phyloP scores from a whole-genome alignment of 2,329 filamentous ascomycete genomes.

The Dactylellina haptotyla region DNA sequence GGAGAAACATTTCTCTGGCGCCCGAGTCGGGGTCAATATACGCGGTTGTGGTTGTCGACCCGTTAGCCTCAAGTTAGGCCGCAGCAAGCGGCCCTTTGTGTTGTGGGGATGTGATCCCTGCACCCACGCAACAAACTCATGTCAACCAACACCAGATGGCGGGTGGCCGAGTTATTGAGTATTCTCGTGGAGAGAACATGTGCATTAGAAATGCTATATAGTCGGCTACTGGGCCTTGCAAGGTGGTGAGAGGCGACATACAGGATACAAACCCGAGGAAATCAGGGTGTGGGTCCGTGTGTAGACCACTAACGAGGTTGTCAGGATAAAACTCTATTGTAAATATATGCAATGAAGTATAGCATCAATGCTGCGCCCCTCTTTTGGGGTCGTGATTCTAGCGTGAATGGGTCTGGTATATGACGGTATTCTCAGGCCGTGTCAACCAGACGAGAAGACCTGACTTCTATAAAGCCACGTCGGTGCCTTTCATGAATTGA shows the following conservation, averaged over 20 bases:
- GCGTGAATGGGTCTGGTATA: neutral
- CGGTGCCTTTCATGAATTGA: neutral
- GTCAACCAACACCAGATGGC: too few species aligned
- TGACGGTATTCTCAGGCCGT: neutral
- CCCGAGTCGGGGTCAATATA: neutral
- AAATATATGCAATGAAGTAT: neutral
- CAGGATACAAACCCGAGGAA: neutral
- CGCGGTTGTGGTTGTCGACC: neutral
- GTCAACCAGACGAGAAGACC: neutral
- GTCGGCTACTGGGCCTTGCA: neutral
- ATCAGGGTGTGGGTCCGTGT: neutral
- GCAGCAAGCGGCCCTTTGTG: too few species aligned
- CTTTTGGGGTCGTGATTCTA: neutral
- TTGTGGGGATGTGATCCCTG: neutral
- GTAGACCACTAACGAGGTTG: neutral
- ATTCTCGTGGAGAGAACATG: neutral
- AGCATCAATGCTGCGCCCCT: too few species aligned
- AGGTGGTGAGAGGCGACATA: neutral
- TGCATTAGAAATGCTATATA: neutral
- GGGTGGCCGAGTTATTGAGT: too few species aligned
- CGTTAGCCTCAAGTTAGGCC: neutral
- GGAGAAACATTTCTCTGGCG: neutral
- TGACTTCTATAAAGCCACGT: neutral
- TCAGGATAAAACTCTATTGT: neutral
- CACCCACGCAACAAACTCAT: neutral